Base-by-base conservation (phyloP, 2,329 filamentous ascomycete genomes). In the Botrytis byssoidea region DNA sequence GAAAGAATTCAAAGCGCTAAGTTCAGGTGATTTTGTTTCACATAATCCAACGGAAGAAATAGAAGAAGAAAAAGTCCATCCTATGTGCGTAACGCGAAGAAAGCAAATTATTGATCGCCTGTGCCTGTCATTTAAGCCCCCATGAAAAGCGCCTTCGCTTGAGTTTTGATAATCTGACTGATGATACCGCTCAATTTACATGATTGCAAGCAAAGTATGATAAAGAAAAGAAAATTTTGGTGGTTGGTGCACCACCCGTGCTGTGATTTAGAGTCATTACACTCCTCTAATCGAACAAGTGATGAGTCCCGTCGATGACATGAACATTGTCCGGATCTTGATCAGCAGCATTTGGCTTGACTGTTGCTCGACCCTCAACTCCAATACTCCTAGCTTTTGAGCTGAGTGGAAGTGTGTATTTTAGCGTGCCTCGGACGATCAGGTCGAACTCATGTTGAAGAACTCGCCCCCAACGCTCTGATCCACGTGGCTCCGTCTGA, bases 401-500 rank as follows among this genome's bases (percentile, higher is more conserved):
- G 78, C 88, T 91, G 70, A 91, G 83, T 4, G 89, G 89, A 48
- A 91, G 84, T n/a, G 78, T 78, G 73, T 99, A 99, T 80, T 95
- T 94, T 77, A 99, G 86, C 22, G 96, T 92, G 35, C 96, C 96
- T 78, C 96, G 91, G 60, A 99, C 89, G 75, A 98, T 95, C 67
- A 99, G 87, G 77, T 98, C 94, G 78, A 98, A 99, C 63, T 95
- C 93, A 82, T 98, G 93, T 77, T 97, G 90, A 69, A 98, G 86
- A 65, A 98, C 95, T 74, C 90, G 89, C 81, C 97, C 94, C 96
- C 96, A 99, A 20, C 95, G 90, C 80, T 92, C 90, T 2, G 91
- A 91, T 14, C 95, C 96, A 59, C 93, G 92, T 61, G 89, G 85
- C 80, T 94, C 91, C 0, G 96, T 98, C 78, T 91, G 91, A 82